These are phyloP conservation scores for Paraphoma chrysanthemicola DNA, from an alignment of 2,329 filamentous ascomycete genomes.

Conservation along the genomic window DNA sequence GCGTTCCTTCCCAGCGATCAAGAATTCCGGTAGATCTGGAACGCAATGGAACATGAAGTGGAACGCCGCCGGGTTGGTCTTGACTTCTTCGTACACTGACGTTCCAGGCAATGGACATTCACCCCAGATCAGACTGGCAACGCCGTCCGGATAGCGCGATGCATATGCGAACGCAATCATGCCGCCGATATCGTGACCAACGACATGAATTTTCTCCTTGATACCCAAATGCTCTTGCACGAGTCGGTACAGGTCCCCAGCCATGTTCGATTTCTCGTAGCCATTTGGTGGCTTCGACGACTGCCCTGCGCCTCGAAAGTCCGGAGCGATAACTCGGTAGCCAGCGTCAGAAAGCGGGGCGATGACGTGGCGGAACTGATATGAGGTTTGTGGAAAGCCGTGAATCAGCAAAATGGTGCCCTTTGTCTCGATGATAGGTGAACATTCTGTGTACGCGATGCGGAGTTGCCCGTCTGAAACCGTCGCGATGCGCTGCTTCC, in stretches of 20 bases:
- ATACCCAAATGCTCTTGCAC: slow-evolving; percentile 38
- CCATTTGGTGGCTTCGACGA: slow-evolving; percentile 46
- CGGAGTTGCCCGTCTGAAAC: slow-evolving; percentile 30
- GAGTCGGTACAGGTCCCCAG: slow-evolving; percentile 48
- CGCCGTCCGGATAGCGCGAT: slow-evolving; percentile 41
- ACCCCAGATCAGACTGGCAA: slow-evolving; percentile 50
- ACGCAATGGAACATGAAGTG: slow-evolving; percentile 54
- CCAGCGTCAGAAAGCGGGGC: slow-evolving; percentile 41
- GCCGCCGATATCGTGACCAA: slow-evolving; percentile 58
- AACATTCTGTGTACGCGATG: slow-evolving; percentile 29
- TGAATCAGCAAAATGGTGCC: slow-evolving; percentile 52
- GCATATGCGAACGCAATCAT: slow-evolving; percentile 56
- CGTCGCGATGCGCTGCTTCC: slow-evolving; percentile 8
- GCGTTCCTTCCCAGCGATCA: slow-evolving; percentile 13
- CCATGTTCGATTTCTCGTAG: slow-evolving; percentile 52
- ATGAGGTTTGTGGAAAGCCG: slow-evolving; percentile 57
- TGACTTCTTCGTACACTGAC: slow-evolving; percentile 39
- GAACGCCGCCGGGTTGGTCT: slow-evolving; percentile 39
- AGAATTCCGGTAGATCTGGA: slow-evolving; percentile 19
- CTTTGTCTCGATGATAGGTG: background rate
- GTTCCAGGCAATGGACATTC: slow-evolving; percentile 54
- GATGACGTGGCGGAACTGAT: slow-evolving; percentile 47
- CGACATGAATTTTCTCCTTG: slow-evolving; percentile 50
- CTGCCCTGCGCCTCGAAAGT: slow-evolving; percentile 51
- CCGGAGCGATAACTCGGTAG: slow-evolving; percentile 51